Evolutionary conservation across 208 protist genomes (phyloP), one percentile per base, ranked within the genome.

Genomic region (Crithidia expoeki): DNA sequence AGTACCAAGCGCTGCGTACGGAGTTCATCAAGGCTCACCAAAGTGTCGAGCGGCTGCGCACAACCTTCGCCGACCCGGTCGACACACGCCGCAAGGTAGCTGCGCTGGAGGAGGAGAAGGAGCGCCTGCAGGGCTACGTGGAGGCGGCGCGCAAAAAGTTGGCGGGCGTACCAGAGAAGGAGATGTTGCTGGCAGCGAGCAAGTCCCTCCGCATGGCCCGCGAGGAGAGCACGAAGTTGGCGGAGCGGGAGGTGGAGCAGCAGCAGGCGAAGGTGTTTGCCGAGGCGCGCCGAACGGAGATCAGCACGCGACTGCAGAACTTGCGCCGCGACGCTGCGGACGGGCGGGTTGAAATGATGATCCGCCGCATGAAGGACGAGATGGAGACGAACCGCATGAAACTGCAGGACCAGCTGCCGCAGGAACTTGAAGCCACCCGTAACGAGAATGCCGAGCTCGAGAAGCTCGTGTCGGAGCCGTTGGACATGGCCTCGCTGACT

Each of bases 301-400:
- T 92, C 64, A 87, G 79, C 53, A 92, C 90, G 9, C 86, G 88
- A 1, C 75, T 97, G 63, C 87, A 95, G 65, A 94, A 94, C 72
- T 55, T 96, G 30, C 84, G 84, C 68, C 90, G 93, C 66, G 93
- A 97, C 67, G 74, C 80, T 32, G 76, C 80, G 25, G 89, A 95
- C 61, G 86, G 85, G 3, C 87, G 88, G 21, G 88, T 86, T 12
- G 88, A 94, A 55, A 81, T 88, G 64, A 96, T 97, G 80, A 81
- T 95, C 36, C 82, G 86, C 28, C 87, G 90, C 60, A 85, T 95
- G 76, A 68, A 82, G 67, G 93, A 97, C 65, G 93, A 97, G 55
- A 94, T 93, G 64, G 85, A 93, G 56, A 92, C 89, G 23, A 93
- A 92, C 61, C 70, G 83, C 25, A 95, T 96, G 59, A 92, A 93